Conservation (phyloP, 1,284 basidiomycete species). For the Leccinum solheimii region DNA sequence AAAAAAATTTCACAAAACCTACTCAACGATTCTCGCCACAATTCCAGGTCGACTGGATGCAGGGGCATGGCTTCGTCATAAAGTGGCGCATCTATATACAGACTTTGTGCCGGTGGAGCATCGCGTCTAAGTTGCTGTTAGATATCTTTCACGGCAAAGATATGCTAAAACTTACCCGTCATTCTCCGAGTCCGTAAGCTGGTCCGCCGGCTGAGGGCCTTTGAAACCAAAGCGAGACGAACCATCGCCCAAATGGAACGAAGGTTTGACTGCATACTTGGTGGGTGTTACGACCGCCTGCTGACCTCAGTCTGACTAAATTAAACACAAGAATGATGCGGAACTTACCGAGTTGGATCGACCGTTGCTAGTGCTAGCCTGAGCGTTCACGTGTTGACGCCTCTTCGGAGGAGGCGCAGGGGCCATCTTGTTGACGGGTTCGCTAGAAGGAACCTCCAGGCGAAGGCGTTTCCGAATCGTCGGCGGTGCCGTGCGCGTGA, state of each 20-base stretch:
- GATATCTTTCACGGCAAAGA: background rate
- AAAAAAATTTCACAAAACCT: background rate
- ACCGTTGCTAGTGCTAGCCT: background rate
- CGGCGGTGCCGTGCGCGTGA: background rate
- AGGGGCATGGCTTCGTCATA: too few relatives aligned
- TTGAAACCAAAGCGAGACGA: background rate
- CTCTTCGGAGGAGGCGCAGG: background rate
- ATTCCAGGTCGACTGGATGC: background rate
- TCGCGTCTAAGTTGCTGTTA: background rate
- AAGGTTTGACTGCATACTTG: background rate
- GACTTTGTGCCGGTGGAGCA: background rate
- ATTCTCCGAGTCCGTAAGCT: background rate
- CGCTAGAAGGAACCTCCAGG: background rate
- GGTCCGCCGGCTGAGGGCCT: background rate
- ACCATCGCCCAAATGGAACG: background rate
- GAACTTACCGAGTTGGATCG: background rate
- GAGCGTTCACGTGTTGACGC: background rate
- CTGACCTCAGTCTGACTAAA: background rate
- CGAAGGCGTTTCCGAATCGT: background rate
- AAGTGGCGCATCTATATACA: background rate
- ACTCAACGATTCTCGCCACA: background rate
- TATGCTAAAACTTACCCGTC: background rate
- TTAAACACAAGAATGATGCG: background rate
- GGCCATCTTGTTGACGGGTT: background rate
- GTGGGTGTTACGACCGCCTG: background rate